Conservation (phyloP, 202 grass and related monocot species). For the Elaeis oleifera region DNA sequence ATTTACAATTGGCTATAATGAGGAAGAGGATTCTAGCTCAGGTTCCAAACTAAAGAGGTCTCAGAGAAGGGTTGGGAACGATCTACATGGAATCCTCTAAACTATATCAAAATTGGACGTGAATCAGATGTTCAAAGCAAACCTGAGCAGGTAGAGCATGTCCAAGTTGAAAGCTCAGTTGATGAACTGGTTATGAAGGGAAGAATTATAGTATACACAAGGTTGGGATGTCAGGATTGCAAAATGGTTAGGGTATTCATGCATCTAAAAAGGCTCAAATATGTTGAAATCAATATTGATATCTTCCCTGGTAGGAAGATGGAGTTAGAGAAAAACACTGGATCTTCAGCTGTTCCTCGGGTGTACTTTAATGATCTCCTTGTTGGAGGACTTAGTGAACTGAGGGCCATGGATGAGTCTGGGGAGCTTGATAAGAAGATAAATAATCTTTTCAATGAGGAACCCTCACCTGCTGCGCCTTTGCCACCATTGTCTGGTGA, state of each 20-base stretch:
- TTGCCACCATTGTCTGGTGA: constrained; percentile 84
- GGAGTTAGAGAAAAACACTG: constrained; percentile 78
- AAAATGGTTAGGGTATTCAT: constrained; percentile 62
- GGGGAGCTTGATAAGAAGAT: constrained; percentile 62
- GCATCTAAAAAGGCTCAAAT: constrained; percentile 48
- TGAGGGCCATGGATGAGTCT: constrained; percentile 64
- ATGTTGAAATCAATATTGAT: constrained; percentile 86
- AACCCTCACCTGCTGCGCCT: constrained; percentile 45
- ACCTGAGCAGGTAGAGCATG: constrained; percentile 34
- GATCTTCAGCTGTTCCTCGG: constrained; percentile 59
- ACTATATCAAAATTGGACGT: constrained; percentile 62
- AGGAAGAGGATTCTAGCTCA: constrained; percentile 26
- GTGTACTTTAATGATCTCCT: constrained; percentile 77
- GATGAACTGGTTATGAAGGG: constrained; percentile 45
- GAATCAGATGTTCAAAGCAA: constrained; percentile 33
- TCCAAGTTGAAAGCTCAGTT: constrained; percentile 16
- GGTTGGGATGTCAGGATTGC: constrained; percentile 69
- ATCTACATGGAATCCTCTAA: constrained; percentile 81
- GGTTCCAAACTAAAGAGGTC: constrained; percentile 38
- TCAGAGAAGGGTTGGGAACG: constrained; percentile 40
- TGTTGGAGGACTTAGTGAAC: constrained; percentile 62
- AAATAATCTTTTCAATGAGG: constrained; percentile 41
- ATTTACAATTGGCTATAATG: constrained; percentile 24
- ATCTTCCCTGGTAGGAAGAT: constrained; percentile 76
- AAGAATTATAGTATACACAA: constrained; percentile 70